Conservation (phyloP, 805 yeast genomes). For the Starmera quercuum region DNA sequence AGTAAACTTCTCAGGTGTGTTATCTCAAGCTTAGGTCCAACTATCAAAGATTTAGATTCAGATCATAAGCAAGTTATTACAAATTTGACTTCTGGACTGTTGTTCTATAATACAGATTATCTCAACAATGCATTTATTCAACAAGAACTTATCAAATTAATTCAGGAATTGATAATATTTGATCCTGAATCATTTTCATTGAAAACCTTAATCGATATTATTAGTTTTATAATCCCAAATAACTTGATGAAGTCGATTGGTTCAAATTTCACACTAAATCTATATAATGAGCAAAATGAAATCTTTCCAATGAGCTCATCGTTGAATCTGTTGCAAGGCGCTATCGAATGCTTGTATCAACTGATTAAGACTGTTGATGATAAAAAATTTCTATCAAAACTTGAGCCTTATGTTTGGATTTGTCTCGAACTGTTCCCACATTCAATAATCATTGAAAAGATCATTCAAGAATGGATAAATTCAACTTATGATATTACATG, state of each 20-base stretch:
- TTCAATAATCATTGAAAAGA: slow-evolving; percentile 33
- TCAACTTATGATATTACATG: slow-evolving; percentile 42
- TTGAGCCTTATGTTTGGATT: slow-evolving; percentile 56
- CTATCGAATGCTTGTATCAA: slow-evolving; percentile 52
- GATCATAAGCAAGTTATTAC: slow-evolving; percentile 23
- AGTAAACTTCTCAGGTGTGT: slow-evolving; percentile 36
- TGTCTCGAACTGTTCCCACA: slow-evolving; percentile 38
- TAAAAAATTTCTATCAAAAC: slow-evolving; percentile 32
- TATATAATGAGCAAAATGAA: slow-evolving; percentile 32
- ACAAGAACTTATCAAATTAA: slow-evolving; percentile 31
- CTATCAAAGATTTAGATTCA: slow-evolving; percentile 26
- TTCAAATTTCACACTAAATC: slow-evolving; percentile 21
- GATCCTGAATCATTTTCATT: slow-evolving; percentile 29
- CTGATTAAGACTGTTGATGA: slow-evolving; percentile 47
- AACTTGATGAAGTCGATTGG: slow-evolving; percentile 23
- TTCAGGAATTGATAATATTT: slow-evolving; percentile 41
- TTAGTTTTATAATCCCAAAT: slow-evolving; percentile 24
- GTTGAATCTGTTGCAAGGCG: slow-evolving; percentile 29
- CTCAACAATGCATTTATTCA: slow-evolving; percentile 13
- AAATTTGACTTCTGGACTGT: slow-evolving; percentile 27
- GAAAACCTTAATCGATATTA: slow-evolving; percentile 20
- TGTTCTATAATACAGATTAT: slow-evolving; percentile 26
- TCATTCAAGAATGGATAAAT: slow-evolving; percentile 57
- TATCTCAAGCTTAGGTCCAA: slow-evolving; percentile 54
- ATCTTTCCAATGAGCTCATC: slow-evolving; percentile 41